Conservation (phyloP, 345 rosid species). For the Triadica sebifera region DNA sequence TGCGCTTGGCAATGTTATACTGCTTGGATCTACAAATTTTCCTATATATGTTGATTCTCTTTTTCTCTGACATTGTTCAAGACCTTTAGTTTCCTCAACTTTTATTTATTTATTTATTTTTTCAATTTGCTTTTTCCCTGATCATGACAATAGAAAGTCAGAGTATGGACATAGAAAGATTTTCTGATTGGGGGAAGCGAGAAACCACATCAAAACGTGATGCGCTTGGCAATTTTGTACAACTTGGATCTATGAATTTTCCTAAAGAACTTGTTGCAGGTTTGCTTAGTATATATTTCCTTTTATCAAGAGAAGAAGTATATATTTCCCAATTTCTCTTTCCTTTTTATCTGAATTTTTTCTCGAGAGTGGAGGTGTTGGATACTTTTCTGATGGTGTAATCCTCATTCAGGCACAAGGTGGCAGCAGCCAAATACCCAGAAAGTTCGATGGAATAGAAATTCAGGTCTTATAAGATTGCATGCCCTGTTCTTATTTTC, state of each 20-base stretch:
- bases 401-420: slow-evolving; percentile 30
- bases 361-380: background rate
- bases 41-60: too few relatives aligned
- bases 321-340: background rate
- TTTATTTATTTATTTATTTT: background rate
- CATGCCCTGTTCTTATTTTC: background rate
- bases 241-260: slow-evolving; percentile 39
- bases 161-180: slow-evolving; percentile 50
- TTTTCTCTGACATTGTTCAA: too few relatives aligned
- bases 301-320: too few relatives aligned
- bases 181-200: slow-evolving; percentile 43
- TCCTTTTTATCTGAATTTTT: background rate
- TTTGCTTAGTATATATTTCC: slow-evolving; percentile 5
- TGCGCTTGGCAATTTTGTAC: slow-evolving; percentile 42
- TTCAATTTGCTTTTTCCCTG: background rate
- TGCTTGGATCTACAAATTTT: slow-evolving; percentile 39
- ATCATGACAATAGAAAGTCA: slow-evolving; percentile 27
- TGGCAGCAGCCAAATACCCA: slow-evolving; percentile 23
- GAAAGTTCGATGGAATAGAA: slow-evolving; percentile 46
- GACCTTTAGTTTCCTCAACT: background rate
- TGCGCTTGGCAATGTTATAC: slow-evolving; percentile 42
- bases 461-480: slow-evolving; percentile 36
- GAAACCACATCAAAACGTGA: slow-evolving; percentile 30
- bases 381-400: slow-evolving; percentile 4
- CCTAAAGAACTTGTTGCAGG: slow-evolving; percentile 56